Evolutionary conservation across 345 rosid species (phyloP).

Genomic region (Gossypium turneri): DNA sequence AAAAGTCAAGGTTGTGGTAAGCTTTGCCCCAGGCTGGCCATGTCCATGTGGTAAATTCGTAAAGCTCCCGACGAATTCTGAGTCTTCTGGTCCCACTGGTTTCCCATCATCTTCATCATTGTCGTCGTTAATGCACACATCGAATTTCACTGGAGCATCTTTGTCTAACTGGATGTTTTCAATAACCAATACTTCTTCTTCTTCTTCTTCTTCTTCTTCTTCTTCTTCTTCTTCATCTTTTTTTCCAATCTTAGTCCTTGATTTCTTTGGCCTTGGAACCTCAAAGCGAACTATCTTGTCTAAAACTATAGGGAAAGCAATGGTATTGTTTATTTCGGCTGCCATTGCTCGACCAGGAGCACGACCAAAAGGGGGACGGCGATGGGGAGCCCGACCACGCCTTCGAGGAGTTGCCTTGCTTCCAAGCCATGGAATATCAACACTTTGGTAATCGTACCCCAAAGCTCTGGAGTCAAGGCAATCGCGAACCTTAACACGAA

Average conservation of each 20-base stretch:
- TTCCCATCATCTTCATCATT: slow-evolving; percentile 24
- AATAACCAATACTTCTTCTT: slow-evolving; percentile 43
- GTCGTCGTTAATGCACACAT: slow-evolving; percentile 42
- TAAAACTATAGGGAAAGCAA: slow-evolving; percentile 30
- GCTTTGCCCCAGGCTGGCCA: slow-evolving; percentile 28
- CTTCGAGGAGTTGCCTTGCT: no score
- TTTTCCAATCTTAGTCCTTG: slow-evolving; percentile 41
- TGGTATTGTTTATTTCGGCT: not conserved
- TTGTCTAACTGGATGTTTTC: slow-evolving; percentile 36
- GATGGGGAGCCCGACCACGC: no score
- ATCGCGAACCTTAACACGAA: not conserved
- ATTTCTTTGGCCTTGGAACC: slow-evolving; percentile 41
- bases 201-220: no score
- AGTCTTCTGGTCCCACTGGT: slow-evolving; percentile 22
- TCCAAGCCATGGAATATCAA: no score
- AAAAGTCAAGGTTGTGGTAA: slow-evolving; percentile 33
- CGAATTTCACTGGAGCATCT: slow-evolving; percentile 39
- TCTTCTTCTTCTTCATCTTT: no score
- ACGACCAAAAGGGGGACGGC: no score
- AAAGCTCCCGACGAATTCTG: slow-evolving; percentile 58
- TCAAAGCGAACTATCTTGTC: slow-evolving; percentile 28
- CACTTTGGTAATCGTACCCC: no score
- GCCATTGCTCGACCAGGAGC: not conserved
- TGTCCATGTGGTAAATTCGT: slow-evolving; percentile 47
- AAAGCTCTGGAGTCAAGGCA: no score